Percentiles rank a stretch among this genome's conserved stretches.
These are phyloP conservation scores for Phytophthora sojae DNA, from an alignment of 352 stramenopile genomes.

Conservation along the genomic window DNA sequence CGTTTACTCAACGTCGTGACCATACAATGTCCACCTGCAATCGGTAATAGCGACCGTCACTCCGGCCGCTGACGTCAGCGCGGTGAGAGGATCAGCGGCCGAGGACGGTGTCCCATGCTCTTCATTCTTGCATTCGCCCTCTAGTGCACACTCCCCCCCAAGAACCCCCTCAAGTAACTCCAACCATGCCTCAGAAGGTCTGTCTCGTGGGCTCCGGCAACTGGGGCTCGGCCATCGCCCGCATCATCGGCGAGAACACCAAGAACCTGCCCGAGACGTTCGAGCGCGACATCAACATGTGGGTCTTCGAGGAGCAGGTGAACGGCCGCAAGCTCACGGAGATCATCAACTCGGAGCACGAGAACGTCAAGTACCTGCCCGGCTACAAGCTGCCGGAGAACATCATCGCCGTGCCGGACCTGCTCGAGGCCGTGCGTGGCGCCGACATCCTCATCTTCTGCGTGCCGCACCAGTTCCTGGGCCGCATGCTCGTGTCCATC, in stretches of 20 bases:
- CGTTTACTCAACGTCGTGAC: conserved; percentile 18
- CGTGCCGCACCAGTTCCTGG: conserved; percentile 96
- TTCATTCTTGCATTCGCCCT: conserved; percentile 39
- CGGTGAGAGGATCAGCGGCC: neutral
- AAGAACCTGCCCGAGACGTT: conserved; percentile 67
- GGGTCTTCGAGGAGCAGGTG: conserved; percentile 95
- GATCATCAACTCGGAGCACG: conserved; percentile 96
- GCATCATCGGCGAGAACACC: conserved; percentile 87
- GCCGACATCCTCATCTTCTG: conserved; percentile 97
- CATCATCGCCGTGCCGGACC: conserved; percentile 92
- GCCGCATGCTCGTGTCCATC: conserved; percentile 90
- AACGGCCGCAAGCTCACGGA: conserved; percentile 93
- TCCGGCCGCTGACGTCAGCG: conserved; percentile 31
- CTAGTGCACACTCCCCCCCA: conserved; percentile 6
- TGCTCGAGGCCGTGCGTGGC: conserved; percentile 89
- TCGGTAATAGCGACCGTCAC: conserved; percentile 16
- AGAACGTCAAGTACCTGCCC: conserved; percentile 96
- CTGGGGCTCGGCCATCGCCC: conserved; percentile 84
- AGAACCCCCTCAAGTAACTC: neutral
- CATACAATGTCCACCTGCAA: conserved; percentile 15
- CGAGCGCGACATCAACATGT: conserved; percentile 95
- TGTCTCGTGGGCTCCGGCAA: conserved; percentile 85
- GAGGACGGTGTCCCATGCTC: conserved; percentile 8
- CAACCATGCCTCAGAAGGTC: conserved; percentile 66
- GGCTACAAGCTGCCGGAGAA: conserved; percentile 94